These are phyloP conservation scores for Glonium stellatum DNA, from an alignment of 495 filamentous ascomycete genomes.

Conservation along the genomic window DNA sequence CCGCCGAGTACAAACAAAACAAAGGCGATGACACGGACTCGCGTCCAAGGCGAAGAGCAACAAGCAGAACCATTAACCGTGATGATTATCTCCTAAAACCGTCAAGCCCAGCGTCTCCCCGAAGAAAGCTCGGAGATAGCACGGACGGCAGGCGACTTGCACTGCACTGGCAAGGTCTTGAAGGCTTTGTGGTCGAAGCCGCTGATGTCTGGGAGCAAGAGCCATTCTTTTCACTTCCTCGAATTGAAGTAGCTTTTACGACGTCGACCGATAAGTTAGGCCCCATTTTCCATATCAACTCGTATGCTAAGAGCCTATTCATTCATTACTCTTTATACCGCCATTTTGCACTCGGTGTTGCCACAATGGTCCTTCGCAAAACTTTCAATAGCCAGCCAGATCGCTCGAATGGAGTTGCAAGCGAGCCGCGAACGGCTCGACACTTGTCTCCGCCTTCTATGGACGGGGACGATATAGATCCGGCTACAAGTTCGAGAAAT, in stretches of 20 bases:
- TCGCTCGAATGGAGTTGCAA: not conserved
- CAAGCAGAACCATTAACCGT: conserved; percentile 41
- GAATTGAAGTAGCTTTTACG: conserved; percentile 77
- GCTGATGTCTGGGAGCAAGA: conserved; percentile 77
- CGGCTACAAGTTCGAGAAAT: conserved; percentile 9
- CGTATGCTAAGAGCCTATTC: conserved; percentile 67
- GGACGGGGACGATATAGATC: conserved; percentile 24
- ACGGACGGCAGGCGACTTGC: conserved; percentile 81
- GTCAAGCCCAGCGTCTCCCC: conserved; percentile 51
- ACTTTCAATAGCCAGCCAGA: conserved; percentile 47
- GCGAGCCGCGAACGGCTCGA: not conserved
- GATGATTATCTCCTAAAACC: conserved; percentile 47
- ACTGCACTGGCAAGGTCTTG: conserved; percentile 72
- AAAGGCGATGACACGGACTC: conserved; percentile 53
- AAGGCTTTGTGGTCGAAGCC: conserved; percentile 83
- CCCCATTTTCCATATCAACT: conserved; percentile 78
- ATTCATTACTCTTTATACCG: conserved; percentile 90
- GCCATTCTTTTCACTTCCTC: conserved; percentile 77
- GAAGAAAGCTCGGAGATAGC: conserved; percentile 41
- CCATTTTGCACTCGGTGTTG: conserved; percentile 84
- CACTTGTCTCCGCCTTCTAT: conserved; percentile 23
- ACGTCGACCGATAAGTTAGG: conserved; percentile 81
- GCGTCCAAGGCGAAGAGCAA: conserved; percentile 46
- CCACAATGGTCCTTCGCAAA: conserved; percentile 63
- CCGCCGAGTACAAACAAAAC: conserved; percentile 81